phyloP scores from a whole-genome alignment of 257 asterid genomes.

The Rauvolfia tetraphylla region DNA sequence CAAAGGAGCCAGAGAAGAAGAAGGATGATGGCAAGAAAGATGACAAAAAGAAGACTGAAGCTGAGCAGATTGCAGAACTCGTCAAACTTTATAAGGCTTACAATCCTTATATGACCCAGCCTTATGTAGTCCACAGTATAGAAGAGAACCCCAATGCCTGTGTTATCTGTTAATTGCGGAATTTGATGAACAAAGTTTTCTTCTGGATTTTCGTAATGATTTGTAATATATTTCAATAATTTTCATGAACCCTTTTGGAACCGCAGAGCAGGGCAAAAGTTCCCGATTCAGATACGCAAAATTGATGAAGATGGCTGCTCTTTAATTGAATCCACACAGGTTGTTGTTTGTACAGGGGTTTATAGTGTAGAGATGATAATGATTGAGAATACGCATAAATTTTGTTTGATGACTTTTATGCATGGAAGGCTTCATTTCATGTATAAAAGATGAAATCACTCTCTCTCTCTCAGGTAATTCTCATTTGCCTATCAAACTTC shows the following conservation, averaged over 20 bases:
- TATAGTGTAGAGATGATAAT: not conserved
- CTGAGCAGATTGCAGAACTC: conserved; percentile 18
- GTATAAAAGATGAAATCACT: not conserved
- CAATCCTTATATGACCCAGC: conserved; percentile 16
- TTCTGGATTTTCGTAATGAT: not conserved
- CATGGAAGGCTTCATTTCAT: not conserved
- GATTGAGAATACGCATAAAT: not conserved
- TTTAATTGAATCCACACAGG: not conserved
- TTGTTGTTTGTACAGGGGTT: not conserved
- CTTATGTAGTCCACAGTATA: conserved; percentile 5
- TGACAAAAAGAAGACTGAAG: conserved; percentile 14
- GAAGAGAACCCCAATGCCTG: conserved; percentile 36
- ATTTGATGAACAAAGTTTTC: not conserved
- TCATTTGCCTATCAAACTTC: not conserved
- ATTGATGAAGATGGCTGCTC: not conserved
- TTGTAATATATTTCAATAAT: not conserved
- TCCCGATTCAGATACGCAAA: not conserved
- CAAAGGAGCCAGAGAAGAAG: conserved; percentile 25
- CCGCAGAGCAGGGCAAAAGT: not conserved
- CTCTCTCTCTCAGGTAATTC: not conserved
- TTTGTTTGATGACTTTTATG: too few species aligned
- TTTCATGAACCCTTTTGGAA: conserved; percentile 3
- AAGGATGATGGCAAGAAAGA: conserved; percentile 7
- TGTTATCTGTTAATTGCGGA: conserved; percentile 23
- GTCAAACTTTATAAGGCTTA: conserved; percentile 12